Percentiles rank a stretch among this genome's conserved stretches.
phyloP scores from a whole-genome alignment of 257 asterid genomes.

The Capsicum pubescens region DNA sequence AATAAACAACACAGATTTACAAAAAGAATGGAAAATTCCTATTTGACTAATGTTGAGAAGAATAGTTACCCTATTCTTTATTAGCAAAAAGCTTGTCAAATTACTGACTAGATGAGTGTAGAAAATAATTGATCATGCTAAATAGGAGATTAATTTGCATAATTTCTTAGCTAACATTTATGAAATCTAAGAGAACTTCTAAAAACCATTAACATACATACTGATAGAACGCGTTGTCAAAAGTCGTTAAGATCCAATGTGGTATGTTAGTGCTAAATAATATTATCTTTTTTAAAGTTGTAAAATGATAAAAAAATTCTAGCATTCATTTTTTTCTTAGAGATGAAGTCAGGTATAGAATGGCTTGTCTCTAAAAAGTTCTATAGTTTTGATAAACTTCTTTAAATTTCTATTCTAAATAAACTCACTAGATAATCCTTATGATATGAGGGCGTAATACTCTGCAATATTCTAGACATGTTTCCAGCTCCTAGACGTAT shows the following conservation, averaged over 20 bases:
- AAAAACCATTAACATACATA: neutral
- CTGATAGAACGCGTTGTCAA: neutral
- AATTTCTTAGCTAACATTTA: neutral
- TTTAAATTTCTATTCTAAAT: neutral
- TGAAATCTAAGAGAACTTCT: slow-evolving; percentile 14
- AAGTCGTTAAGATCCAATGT: neutral
- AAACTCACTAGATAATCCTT: neutral
- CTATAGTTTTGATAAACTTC: neutral
- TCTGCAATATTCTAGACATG: too few relatives aligned
- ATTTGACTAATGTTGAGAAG: neutral
- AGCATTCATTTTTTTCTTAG: slow-evolving; percentile 3
- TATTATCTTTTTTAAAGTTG: neutral
- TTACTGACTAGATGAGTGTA: neutral
- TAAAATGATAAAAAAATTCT: neutral
- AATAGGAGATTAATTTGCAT: neutral
- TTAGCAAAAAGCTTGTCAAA: neutral
- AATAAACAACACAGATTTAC: neutral
- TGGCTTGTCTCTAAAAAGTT: neutral
- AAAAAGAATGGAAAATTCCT: neutral
- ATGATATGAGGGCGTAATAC: neutral
- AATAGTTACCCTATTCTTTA: neutral
- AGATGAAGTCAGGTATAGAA: slow-evolving; percentile 4
- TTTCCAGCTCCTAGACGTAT: too few relatives aligned
- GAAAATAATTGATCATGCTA: neutral
- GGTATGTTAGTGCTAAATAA: slow-evolving; percentile 15